Evolutionary conservation across 169 alveolate species (phyloP).

Genomic region (Cyclospora cayetanensis): DNA sequence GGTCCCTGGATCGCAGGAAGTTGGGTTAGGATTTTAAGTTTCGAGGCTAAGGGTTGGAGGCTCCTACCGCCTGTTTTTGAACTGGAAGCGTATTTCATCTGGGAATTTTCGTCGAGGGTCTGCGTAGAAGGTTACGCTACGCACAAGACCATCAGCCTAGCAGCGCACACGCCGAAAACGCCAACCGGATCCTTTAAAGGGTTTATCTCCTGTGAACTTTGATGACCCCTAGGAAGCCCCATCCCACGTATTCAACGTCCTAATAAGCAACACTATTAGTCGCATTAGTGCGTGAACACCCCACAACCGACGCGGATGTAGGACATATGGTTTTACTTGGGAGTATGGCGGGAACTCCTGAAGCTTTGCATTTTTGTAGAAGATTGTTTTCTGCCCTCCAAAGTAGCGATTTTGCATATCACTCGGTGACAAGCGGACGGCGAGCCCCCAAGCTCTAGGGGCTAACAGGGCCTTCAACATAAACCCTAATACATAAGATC

Average conservation of each 20-base stretch:
- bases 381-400: slow-evolving; percentile 82
- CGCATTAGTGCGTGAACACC: too few relatives aligned
- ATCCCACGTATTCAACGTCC: too few relatives aligned
- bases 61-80: slow-evolving; percentile 26
- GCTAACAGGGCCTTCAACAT: slow-evolving; percentile 22
- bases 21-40: too few relatives aligned
- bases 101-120: slow-evolving; percentile 69
- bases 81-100: background rate
- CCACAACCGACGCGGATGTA: too few relatives aligned
- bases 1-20: too few relatives aligned
- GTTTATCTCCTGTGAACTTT: too few relatives aligned
- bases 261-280: too few relatives aligned
- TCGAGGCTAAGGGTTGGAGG: too few relatives aligned
- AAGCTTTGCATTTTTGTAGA: slow-evolving; percentile 82
- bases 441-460: background rate
- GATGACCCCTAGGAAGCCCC: too few relatives aligned
- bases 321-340: slow-evolving; percentile 66
- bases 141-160: slow-evolving; percentile 84
- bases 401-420: slow-evolving; percentile 38
- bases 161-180: too few relatives aligned
- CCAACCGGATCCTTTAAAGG: too few relatives aligned
- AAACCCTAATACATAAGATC: background rate
- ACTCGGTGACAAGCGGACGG: background rate
- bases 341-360: slow-evolving; percentile 84
- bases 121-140: slow-evolving; percentile 79